Evolutionary conservation across 2,329 filamentous ascomycete genomes (phyloP).

Genomic region (Zasmidium citrigriseum): DNA sequence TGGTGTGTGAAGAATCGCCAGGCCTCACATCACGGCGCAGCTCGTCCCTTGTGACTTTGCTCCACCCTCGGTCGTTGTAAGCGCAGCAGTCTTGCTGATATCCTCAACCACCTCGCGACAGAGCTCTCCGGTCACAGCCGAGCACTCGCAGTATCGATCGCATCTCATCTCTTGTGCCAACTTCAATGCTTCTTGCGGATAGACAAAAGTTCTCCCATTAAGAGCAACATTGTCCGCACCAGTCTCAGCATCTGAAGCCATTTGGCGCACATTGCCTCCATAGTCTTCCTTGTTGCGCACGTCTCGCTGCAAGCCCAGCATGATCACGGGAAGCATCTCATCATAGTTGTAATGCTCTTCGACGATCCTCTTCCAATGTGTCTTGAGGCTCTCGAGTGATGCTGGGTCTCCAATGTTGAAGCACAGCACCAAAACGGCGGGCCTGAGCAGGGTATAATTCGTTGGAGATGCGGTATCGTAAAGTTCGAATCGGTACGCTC

Average conservation of each 20-base stretch:
- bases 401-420: constrained; percentile 59
- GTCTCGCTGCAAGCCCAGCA: constrained; percentile 62
- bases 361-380: constrained; percentile 44
- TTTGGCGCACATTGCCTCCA: constrained; percentile 25
- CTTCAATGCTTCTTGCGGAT: constrained; percentile 52
- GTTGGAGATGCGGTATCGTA: constrained; percentile 59
- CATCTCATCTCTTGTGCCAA: constrained; percentile 61
- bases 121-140: constrained; percentile 58
- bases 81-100: constrained; percentile 58
- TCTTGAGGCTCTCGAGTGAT: constrained; percentile 51
- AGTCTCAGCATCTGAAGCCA: constrained; percentile 13
- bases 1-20: too few relatives aligned
- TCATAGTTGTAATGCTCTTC: constrained; percentile 56
- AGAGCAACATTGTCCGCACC: constrained; percentile 35
- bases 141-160: constrained; percentile 65
- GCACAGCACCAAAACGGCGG: constrained; percentile 59
- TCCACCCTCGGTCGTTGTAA: constrained; percentile 57
- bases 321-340: constrained; percentile 57
- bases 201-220: constrained; percentile 43
- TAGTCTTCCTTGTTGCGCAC: constrained; percentile 49
- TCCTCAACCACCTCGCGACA: constrained; percentile 63
- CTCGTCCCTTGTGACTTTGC: constrained; percentile 34
- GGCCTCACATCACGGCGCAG: constrained; percentile 27
- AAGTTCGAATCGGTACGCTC: constrained; percentile 56
- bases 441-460: constrained; percentile 57